Evolutionary conservation across 2,329 filamentous ascomycete species (phyloP), one percentile per base, ranked within the genome.

Genomic region (Periconia sp.): DNA sequence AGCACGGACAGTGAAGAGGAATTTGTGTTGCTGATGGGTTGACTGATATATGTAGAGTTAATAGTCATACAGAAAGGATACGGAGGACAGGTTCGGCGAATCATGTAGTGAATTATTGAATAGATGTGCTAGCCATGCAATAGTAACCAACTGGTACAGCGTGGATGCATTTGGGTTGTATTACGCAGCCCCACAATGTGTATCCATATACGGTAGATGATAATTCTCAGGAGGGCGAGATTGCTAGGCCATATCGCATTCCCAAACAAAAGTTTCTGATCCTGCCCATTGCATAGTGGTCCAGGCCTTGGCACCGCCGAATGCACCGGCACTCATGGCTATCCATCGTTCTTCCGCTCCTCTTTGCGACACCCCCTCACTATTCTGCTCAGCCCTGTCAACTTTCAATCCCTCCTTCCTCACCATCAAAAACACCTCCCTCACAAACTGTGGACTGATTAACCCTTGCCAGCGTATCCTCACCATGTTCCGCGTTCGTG

Each of bases 401-500:
- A 53, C 52, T 37, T 57, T 66, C 15, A 69, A 55, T 0, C 57
- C 61, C 7, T 57, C 50, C 19, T 54, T 65, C 47, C 62, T 61
- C 6, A 65, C 57, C 15, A 50, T 18, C 3, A 73, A 52, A 53
- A 67, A 73, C 44, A 74, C 0, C 1, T 64, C 58, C 19, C 60
- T 55, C 15, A 73, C 62, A 46, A 77, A 76, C 6, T 46, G 52
- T 1, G 73, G 59, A 15, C 74, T 63, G 2, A 79, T 63, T 31
- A 81, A 74, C 2, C 78, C 79, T 31, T 64, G 69, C 76, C 76
- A 80, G n/a, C 70, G 63, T 7, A 79, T 57, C 5, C 63, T 61
- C 1, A 74, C 69, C 18, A 81, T 54, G 42, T 67, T 56, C 18
- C 42, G 55, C 10, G 57, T 52, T 3, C 33, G 41, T 3, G 19